Evolutionary conservation across 1,284 basidiomycete genomes (phyloP), one percentile per base, ranked within the genome.

Genomic region (Cryptococcus neoformans): DNA sequence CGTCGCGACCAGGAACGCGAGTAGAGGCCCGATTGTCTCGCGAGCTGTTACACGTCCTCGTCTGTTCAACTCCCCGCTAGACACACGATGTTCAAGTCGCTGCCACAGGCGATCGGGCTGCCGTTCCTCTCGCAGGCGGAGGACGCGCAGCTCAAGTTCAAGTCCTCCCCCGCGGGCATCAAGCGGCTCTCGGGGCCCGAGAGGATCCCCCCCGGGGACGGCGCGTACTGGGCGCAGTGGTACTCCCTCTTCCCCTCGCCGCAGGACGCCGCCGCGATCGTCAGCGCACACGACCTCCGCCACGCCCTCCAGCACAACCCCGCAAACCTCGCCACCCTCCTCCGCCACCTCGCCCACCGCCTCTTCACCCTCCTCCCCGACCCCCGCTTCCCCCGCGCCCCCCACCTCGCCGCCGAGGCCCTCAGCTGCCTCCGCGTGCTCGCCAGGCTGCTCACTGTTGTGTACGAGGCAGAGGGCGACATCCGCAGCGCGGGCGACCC

Each of bases 401-500:
- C 40, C 82, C 65, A 88, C 66, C 78, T 88, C 7, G 89, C 88
- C 0, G 87, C 87, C 63, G 88, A 95, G 70, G 89, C 87, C 1
- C 81, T 96, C 44, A 96, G 94, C 68, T 92, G 91, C 69, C 72
- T 95, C 34, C 83, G 93, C 36, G 84, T 96, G 6, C 82, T 97
- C 17, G 87, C 89, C 58, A 83, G 92, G 55, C 83, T 95, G n/a
- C 78, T 95, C 11, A 92, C 92, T 2, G 86, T 92, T 12, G 79
- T 94, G 44, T 92, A 92, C 69, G 92, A 93, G 70, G 80, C 85
- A 10, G 87, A 91, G 59, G 84, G 85, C 36, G 88, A 89, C 66
- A 81, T 84, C n/a, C 34, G 51, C 10, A 50, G 58, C 4, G 62
- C 58, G 12, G 41, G 53, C 7, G 62, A 57, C 2, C 56, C 60